Percentiles rank a stretch among this genome's conserved stretches.
Conservation (phyloP, 768 basidiomycete species). For the Gyrodon lividus region DNA sequence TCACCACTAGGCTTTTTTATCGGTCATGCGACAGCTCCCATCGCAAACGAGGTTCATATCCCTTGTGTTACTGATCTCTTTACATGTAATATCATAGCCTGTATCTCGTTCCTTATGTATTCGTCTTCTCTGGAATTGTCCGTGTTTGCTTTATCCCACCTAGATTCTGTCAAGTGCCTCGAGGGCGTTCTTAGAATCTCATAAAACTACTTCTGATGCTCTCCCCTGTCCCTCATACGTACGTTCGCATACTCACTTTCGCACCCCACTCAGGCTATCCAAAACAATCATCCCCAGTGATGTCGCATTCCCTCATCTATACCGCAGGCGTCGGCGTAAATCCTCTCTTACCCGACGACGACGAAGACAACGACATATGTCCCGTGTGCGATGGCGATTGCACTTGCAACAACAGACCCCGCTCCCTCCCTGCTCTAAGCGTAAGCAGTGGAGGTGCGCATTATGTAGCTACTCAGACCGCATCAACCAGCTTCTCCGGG, state of each 20-base stretch:
- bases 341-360: slow-evolving; percentile 45
- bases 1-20: slow-evolving; percentile 28
- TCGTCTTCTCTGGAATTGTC: slow-evolving; percentile 14
- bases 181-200: slow-evolving; percentile 12
- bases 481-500: slow-evolving; percentile 35
- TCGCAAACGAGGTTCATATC: slow-evolving; percentile 20
- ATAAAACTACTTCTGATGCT: slow-evolving; percentile 27
- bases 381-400: slow-evolving; percentile 90
- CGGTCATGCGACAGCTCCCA: slow-evolving; percentile 36
- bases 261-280: slow-evolving; percentile 33
- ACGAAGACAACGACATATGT: slow-evolving; percentile 86
- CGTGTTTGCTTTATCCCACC: slow-evolving; percentile 14
- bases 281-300: slow-evolving; percentile 56
- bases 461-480: slow-evolving; percentile 38
- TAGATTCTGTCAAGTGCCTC: slow-evolving; percentile 23
- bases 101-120: slow-evolving; percentile 12
- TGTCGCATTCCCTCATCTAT: slow-evolving; percentile 70
- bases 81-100: slow-evolving; percentile 38
- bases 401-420: slow-evolving; percentile 61
- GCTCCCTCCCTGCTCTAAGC: slow-evolving; percentile 31
- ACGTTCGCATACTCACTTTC: slow-evolving; percentile 24
- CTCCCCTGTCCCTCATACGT: slow-evolving; percentile 21
- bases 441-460: slow-evolving; percentile 34
- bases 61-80: slow-evolving; percentile 33
- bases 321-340: slow-evolving; percentile 52